Evolutionary conservation across 805 yeast species (phyloP).

Genomic region (Yamadazyma tumulicola): DNA sequence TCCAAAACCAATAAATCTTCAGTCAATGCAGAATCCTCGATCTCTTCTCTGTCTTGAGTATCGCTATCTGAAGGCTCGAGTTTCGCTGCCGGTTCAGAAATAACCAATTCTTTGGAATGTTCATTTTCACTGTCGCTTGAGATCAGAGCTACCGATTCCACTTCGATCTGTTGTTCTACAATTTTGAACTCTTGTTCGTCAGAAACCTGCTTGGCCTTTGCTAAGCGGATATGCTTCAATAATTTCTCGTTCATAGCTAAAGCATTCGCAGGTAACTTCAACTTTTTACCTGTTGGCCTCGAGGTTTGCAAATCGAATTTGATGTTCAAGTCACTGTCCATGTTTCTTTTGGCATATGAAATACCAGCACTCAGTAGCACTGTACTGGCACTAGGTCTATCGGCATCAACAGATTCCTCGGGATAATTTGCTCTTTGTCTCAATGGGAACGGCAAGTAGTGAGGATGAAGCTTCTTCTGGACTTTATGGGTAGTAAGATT

Average conservation of each 20-base stretch:
- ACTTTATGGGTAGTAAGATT: background rate
- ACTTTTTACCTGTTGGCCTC: slow-evolving; percentile 20
- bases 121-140: slow-evolving; percentile 9
- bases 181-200: background rate
- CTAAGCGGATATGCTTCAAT: slow-evolving; percentile 8
- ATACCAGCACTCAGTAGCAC: slow-evolving; percentile 10
- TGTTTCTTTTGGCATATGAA: slow-evolving; percentile 23
- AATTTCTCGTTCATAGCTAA: slow-evolving; percentile 17
- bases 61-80: background rate
- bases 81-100: background rate
- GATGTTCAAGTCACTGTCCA: slow-evolving; percentile 27
- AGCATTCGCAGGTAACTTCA: slow-evolving; percentile 25
- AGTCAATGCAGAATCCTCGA: slow-evolving; percentile 5
- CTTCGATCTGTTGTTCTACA: slow-evolving; percentile 1
- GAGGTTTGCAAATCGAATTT: slow-evolving; percentile 30
- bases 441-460: slow-evolving; percentile 27
- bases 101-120: background rate
- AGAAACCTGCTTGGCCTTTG: slow-evolving; percentile 2
- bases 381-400: slow-evolving; percentile 11
- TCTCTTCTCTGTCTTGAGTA: slow-evolving; percentile 3
- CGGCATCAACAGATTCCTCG: slow-evolving; percentile 14
- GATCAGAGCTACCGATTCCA: slow-evolving; percentile 3
- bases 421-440: slow-evolving; percentile 7
- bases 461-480: slow-evolving; percentile 23
- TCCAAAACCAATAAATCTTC: slow-evolving; percentile 8